phyloP scores from a whole-genome alignment of 2,329 filamentous ascomycete species.

The Colletotrichum costaricense region DNA sequence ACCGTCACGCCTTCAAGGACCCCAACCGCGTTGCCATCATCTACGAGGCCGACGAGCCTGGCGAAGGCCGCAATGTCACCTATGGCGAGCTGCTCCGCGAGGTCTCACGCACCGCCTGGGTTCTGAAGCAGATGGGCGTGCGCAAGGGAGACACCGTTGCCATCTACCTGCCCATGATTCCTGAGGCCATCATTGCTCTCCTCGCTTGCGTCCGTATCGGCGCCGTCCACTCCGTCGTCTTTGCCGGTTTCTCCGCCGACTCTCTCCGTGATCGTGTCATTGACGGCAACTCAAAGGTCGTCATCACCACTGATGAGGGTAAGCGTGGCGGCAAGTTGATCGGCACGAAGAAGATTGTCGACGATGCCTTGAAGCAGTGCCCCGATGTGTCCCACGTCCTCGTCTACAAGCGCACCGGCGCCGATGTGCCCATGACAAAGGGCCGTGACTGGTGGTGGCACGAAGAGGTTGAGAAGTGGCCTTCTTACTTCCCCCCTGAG shows the following conservation, averaged over 20 bases:
- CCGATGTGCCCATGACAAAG: slow-evolving; percentile 89
- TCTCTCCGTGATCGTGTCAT: slow-evolving; percentile 95
- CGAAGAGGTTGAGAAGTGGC: slow-evolving; percentile 97
- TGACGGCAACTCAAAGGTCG: slow-evolving; percentile 89
- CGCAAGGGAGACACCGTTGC: slow-evolving; percentile 97
- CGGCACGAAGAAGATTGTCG: slow-evolving; percentile 98
- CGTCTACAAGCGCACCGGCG: slow-evolving; percentile 94
- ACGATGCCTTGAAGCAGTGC: slow-evolving; percentile 96
- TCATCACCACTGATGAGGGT: slow-evolving; percentile 97
- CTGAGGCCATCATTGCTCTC: slow-evolving; percentile 91
- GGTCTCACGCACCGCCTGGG: slow-evolving; percentile 88
- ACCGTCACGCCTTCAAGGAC: slow-evolving; percentile 95
- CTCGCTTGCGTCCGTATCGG: slow-evolving; percentile 93
- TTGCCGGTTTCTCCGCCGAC: slow-evolving; percentile 96
- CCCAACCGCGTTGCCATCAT: slow-evolving; percentile 96
- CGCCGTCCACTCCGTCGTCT: slow-evolving; percentile 96
- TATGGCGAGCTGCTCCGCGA: slow-evolving; percentile 94
- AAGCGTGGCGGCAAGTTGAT: slow-evolving; percentile 98
- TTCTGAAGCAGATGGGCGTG: slow-evolving; percentile 94
- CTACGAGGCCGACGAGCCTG: slow-evolving; percentile 95
- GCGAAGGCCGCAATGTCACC: slow-evolving; percentile 88
- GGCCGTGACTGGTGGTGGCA: slow-evolving; percentile 98
- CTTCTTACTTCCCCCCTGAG: slow-evolving; percentile 90
- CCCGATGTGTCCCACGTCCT: slow-evolving; percentile 87
- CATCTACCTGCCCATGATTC: slow-evolving; percentile 98